Evolutionary conservation across 1,139 yeast species (phyloP), one percentile per base, ranked within the genome.

Genomic region (Pichia sp.): DNA sequence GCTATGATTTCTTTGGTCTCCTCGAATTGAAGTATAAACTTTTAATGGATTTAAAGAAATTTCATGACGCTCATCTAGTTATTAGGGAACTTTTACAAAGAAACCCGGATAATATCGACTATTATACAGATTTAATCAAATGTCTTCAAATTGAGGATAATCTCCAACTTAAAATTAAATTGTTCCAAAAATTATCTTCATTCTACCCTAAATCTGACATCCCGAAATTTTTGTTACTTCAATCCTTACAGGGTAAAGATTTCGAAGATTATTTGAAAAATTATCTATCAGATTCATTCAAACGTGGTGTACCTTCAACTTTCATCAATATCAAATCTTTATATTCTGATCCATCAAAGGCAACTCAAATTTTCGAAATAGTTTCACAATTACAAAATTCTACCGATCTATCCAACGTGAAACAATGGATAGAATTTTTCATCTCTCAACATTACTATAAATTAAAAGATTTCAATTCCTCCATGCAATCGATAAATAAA

Each of bases 161-260:
- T 25, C 55, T 67, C 2, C 51, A 59, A 5, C 67, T 63, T 14
- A 72, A 82, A 58, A 62, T 72, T 45, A 68, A 66, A 30, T 63
- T 88, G 43, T 88, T 86, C 58, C 74, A 71, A 38, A 79, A 76
- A 51, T 66, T 89, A 48, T 71, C 74, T 2, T 62, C 57, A 36
- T 80, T 84, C 54, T 91, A 86, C 60, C 97, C 97, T 31, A 76
- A 73, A 49, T 77, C 94, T 2, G 96, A 88, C 56, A 81, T 93
- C 24, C 88, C 94, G 26, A 72, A 70, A 49, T 78, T 74, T 50
- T 69, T 86, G 38, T 96, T 96, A 17, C 70, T 91, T 55, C 72
- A 84, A 8, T 85, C 85, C 52, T 64, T 84, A 37, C 67, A 75
- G 3, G 82, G 85, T 9, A 70, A 72, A 9, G 60, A 59, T 50